phyloP scores from a whole-genome alignment of 1,284 basidiomycete genomes.

The Ganoderma lingzhi region DNA sequence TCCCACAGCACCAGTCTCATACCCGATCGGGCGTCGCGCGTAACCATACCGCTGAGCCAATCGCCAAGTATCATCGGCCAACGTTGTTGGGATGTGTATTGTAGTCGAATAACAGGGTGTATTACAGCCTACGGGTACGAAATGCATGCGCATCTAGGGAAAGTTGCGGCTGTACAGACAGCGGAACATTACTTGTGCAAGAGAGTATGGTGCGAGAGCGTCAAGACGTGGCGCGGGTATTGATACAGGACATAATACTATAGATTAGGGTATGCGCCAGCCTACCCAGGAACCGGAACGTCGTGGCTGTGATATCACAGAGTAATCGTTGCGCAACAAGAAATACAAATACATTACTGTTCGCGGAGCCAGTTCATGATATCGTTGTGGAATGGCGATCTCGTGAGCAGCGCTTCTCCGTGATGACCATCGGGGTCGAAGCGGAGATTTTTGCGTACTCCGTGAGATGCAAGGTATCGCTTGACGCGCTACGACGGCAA shows the following conservation, averaged over 20 bases:
- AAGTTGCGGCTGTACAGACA: neutral
- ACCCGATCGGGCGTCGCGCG: neutral
- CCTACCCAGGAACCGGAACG: neutral
- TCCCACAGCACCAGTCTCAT: neutral
- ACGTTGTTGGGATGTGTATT: neutral
- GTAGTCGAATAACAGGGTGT: neutral
- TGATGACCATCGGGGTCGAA: constrained; percentile 76
- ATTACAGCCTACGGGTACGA: constrained; percentile 11
- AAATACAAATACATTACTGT: constrained; percentile 9
- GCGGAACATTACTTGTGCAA: constrained; percentile 3
- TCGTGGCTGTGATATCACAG: neutral
- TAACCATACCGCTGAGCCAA: neutral
- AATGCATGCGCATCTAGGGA: constrained; percentile 12
- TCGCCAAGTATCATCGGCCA: neutral
- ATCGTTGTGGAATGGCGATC: constrained; percentile 60
- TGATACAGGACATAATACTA: constrained; percentile 14
- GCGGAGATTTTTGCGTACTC: constrained; percentile 73
- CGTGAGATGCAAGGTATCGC: constrained; percentile 79
- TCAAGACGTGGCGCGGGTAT: constrained; percentile 19
- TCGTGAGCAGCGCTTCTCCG: constrained; percentile 73
- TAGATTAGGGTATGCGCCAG: constrained; percentile 10
- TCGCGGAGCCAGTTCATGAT: constrained; percentile 74
- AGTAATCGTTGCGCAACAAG: neutral
- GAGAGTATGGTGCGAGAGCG: neutral
- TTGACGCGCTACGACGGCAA: constrained; percentile 64